Evolutionary conservation across 1,284 basidiomycete genomes (phyloP).

Genomic region (Microbotryomycetes sp.): DNA sequence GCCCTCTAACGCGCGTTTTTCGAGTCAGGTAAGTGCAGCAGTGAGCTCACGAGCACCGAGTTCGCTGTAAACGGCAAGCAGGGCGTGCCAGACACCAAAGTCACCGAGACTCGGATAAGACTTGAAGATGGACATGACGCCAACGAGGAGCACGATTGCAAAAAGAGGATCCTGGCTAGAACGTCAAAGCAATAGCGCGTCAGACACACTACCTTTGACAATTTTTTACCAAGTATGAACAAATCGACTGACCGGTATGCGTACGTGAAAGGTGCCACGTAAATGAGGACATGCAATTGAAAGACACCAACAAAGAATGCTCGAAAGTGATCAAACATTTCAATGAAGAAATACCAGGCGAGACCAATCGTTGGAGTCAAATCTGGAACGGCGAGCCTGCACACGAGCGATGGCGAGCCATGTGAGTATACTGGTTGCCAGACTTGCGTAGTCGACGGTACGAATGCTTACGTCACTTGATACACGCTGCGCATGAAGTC

Average conservation of each 20-base stretch:
- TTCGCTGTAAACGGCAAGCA: slow-evolving; percentile 77
- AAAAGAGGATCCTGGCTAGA: slow-evolving; percentile 75
- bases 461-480: slow-evolving; percentile 66
- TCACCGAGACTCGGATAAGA: slow-evolving; percentile 87
- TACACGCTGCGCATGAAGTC: slow-evolving; percentile 59
- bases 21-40: slow-evolving; percentile 1
- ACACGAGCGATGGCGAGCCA: background rate
- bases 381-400: slow-evolving; percentile 66
- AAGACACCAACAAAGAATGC: slow-evolving; percentile 95
- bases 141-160: slow-evolving; percentile 67
- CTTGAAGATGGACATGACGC: slow-evolving; percentile 79
- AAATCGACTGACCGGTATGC: slow-evolving; percentile 18
- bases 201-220: background rate
- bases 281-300: slow-evolving; percentile 77
- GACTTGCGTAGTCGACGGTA: background rate
- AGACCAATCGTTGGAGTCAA: slow-evolving; percentile 88
- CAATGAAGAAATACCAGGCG: slow-evolving; percentile 99
- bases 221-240: background rate
- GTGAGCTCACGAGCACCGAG: slow-evolving; percentile 64
- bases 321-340: slow-evolving; percentile 98
- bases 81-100: slow-evolving; percentile 73
- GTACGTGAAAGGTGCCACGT: slow-evolving; percentile 74
- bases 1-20: too few relatives aligned
- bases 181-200: background rate
- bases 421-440: background rate